These are phyloP conservation scores for Phytophthora macrochlamydospora DNA, from an alignment of 352 stramenopile genomes.

Conservation along the genomic window DNA sequence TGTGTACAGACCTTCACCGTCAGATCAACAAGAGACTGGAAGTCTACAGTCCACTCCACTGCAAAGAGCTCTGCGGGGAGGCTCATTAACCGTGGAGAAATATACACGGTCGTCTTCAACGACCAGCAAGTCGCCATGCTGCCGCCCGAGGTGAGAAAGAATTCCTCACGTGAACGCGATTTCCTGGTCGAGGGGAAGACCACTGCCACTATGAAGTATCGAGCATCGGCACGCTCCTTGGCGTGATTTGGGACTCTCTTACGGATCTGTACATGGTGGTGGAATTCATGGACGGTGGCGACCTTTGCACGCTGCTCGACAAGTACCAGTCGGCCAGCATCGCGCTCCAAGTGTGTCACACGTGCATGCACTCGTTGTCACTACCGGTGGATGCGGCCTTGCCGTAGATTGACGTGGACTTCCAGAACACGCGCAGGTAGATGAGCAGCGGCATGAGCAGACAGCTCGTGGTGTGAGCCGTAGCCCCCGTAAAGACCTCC, in stretches of 20 bases:
- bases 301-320: not conserved
- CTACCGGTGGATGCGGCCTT: slow-evolving; percentile 16
- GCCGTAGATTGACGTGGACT: slow-evolving; percentile 22
- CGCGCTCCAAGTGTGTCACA: not conserved
- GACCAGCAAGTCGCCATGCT: not conserved
- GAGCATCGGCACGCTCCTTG: not conserved
- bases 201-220: not conserved
- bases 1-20: not conserved
- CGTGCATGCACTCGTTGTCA: slow-evolving; percentile 6
- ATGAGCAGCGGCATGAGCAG: slow-evolving; percentile 31
- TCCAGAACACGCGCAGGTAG: slow-evolving; percentile 30
- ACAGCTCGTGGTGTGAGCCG: slow-evolving; percentile 51
- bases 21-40: not conserved
- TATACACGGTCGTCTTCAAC: not conserved
- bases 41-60: not conserved
- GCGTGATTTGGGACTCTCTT: not conserved
- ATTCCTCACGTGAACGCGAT: not conserved
- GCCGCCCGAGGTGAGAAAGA: not conserved
- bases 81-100: not conserved
- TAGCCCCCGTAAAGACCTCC: slow-evolving; percentile 35
- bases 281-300: slow-evolving; percentile 1
- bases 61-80: not conserved
- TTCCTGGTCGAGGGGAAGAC: not conserved
- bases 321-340: not conserved
- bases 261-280: not conserved